These are phyloP conservation scores for Euphorbia pulcherrima DNA, from an alignment of 345 rosid genomes.

Conservation along the genomic window DNA sequence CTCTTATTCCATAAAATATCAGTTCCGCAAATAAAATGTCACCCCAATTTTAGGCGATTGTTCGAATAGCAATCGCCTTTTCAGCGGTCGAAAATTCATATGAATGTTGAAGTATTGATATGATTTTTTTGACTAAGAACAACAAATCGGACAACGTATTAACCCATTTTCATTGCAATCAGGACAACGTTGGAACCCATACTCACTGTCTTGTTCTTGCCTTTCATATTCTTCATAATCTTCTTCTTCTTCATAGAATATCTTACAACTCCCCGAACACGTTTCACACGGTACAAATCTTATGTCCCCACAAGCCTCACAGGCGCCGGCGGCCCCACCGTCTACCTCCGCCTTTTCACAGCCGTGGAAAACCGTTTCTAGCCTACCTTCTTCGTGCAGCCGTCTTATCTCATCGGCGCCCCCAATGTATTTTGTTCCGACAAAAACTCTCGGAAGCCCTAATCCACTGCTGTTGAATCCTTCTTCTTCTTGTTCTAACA, in stretches of 20 bases:
- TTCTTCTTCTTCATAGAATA: constrained; percentile 47
- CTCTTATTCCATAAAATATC: too few relatives aligned
- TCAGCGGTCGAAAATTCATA: too few relatives aligned
- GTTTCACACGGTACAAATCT: constrained; percentile 92
- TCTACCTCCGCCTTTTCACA: constrained; percentile 51
- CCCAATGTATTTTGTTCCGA: constrained; percentile 25
- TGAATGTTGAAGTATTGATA: too few relatives aligned
- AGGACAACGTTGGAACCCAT: constrained; percentile 46
- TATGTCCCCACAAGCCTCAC: constrained; percentile 86
- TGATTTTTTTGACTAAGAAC: too few relatives aligned
- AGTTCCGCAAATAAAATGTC: too few relatives aligned
- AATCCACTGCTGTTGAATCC: constrained; percentile 16
- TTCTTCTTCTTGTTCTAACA: constrained; percentile 19
- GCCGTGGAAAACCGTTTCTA: constrained; percentile 26
- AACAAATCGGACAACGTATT: constrained; percentile 47
- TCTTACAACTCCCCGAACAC: constrained; percentile 89
- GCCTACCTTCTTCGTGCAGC: constrained; percentile 28
- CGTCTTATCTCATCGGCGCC: constrained; percentile 28
- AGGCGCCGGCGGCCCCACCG: constrained; percentile 31
- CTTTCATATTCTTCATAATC: constrained; percentile 24
- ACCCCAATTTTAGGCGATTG: too few relatives aligned
- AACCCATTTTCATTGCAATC: constrained; percentile 35
- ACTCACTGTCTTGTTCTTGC: constrained; percentile 36
- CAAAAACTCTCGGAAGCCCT: constrained; percentile 26
- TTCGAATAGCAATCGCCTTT: too few relatives aligned